A percentile compares a stretch with the other conserved stretches of the same genome.
These are phyloP conservation scores for Triadica sebifera DNA, from an alignment of 345 rosid species.

Conservation along the genomic window DNA sequence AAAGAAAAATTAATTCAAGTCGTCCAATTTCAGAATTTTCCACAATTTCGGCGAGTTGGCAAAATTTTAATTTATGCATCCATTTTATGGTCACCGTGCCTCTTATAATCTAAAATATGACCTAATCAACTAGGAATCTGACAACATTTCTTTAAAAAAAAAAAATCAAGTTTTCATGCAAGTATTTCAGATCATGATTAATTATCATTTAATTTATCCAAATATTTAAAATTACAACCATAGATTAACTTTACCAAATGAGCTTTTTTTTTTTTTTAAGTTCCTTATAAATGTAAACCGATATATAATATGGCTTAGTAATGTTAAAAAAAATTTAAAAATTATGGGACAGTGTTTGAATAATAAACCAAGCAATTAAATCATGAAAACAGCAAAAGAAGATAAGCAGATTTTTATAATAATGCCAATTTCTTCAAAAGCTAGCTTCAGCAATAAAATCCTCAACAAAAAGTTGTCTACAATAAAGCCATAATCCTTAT, in stretches of 20 bases:
- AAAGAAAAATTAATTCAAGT: neutral
- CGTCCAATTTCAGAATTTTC: conserved; percentile 2
- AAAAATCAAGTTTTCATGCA: neutral
- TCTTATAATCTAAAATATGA: neutral
- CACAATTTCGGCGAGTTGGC: neutral
- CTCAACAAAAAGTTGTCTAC: neutral
- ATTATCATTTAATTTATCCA: too few relatives aligned
- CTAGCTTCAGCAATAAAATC: too few relatives aligned
- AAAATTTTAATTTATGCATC: neutral
- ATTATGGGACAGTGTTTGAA: too few relatives aligned
- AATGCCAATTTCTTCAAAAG: neutral
- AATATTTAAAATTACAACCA: too few relatives aligned
- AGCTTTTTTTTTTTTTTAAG: too few relatives aligned
- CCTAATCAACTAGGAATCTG: neutral
- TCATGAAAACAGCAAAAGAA: too few relatives aligned
- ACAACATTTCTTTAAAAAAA: neutral
- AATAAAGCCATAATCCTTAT: neutral
- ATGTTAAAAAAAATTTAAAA: too few relatives aligned
- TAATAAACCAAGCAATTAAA: too few relatives aligned
- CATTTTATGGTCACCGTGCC: conserved; percentile 2
- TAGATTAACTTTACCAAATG: too few relatives aligned
- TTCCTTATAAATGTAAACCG: too few relatives aligned
- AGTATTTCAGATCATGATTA: too few relatives aligned
- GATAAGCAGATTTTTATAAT: neutral
- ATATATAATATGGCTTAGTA: too few relatives aligned